These are phyloP conservation scores for Pinus tabuliformis DNA, from an alignment of 75 land plant species.

Conservation along the genomic window DNA sequence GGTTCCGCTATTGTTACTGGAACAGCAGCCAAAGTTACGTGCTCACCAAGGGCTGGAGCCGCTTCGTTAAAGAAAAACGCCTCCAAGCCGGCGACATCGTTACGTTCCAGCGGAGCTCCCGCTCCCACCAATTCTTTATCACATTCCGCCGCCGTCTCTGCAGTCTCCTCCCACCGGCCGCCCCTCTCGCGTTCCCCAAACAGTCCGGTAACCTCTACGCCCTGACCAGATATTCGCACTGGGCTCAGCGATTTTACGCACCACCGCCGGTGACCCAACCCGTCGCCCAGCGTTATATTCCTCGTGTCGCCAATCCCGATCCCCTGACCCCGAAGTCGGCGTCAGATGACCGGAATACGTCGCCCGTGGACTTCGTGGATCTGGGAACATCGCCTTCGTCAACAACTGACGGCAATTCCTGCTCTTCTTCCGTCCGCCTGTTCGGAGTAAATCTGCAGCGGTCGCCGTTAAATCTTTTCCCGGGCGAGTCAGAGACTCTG, in stretches of 20 bases:
- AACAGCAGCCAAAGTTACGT: constrained; percentile 82
- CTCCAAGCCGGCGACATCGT: constrained; percentile 57
- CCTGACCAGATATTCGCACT: neutral
- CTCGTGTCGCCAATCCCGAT: neutral
- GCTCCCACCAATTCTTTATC: constrained; percentile 23
- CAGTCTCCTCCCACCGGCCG: neutral
- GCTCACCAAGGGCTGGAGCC: constrained; percentile 77
- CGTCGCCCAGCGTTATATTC: neutral
- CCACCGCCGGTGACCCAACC: neutral
- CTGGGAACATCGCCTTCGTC: neutral
- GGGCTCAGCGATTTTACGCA: neutral
- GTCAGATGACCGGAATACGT: neutral
- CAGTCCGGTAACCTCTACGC: neutral
- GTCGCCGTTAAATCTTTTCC: neutral
- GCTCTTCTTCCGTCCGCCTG: neutral
- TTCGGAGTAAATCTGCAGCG: neutral
- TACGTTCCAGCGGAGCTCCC: constrained; percentile 35
- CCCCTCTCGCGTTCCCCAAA: neutral
- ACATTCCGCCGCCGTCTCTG: constrained; percentile 7
- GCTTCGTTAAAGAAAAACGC: constrained; percentile 72
- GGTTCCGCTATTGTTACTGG: constrained; percentile 81
- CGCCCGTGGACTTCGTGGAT: neutral
- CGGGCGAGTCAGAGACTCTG: too few relatives aligned
- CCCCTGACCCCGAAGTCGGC: neutral
- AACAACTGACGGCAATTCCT: neutral